Base-by-base conservation (phyloP, 2,329 filamentous ascomycete species). In the Xylariaceae sp. region DNA sequence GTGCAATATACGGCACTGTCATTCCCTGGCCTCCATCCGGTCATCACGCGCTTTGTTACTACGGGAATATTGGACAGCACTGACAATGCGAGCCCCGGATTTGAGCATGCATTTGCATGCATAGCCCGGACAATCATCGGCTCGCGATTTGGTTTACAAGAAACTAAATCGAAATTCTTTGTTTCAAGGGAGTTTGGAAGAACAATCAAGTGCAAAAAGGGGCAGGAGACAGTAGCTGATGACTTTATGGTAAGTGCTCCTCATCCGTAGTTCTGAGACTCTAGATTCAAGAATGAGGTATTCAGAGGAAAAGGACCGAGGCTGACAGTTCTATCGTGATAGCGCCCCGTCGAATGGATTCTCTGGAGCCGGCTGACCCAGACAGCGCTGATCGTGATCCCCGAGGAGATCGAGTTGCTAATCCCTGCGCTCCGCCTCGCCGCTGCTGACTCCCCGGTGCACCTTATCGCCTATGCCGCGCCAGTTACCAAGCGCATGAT, bases 401-500 rank as follows among this genome's bases (percentile, higher is more conserved):
- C 86, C 0, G 87, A 90, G 62, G 87, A 90, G 67, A 84, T 80
- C 0, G 84, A 90, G 53, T 45, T 65, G 0, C 60, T 89, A 77
- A 0, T 58, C 76, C 0, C 60, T 87, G 6, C 70, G 69, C n/a
- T n/a, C n/a, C n/a, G n/a, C n/a, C n/a, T n/a, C 50, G 33, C 12
- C 34, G 11, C 8, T 6, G 40, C n/a, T n/a, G 51, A 62, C 0
- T 8, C 12, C n/a, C n/a, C n/a, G 4, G 76, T 78, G 0, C 76
- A 83, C 50, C 72, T 90, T 0, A 67, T 89, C 0, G 69, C 77
- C 0, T 90, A 90, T 56, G 78, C 86, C 0, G 80, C 87, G 0
- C 84, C 87, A 0, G 77, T 87, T 0, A 88, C 86, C 0, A 79
- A 79, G 23, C 74, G 76, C 0, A 90, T 90, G 86, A 64, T 82